These are phyloP conservation scores for Cladochytrium replicatum DNA, from an alignment of 192 early-diverging fungal genomes.

Conservation along the genomic window DNA sequence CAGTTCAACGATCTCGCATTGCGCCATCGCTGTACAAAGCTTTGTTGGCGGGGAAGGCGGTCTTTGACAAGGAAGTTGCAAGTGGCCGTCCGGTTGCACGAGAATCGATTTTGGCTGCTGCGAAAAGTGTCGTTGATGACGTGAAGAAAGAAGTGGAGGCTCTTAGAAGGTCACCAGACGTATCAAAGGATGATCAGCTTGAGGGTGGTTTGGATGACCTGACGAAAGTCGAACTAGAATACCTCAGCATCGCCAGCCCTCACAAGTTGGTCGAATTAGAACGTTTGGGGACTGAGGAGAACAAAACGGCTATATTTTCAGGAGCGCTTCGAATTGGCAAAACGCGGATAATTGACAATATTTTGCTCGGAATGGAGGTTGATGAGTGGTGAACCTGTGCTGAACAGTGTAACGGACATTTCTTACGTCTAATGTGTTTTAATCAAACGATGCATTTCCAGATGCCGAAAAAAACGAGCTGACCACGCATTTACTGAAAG, in stretches of 20 bases:
- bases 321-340: constrained; percentile 77
- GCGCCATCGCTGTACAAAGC: constrained; percentile 69
- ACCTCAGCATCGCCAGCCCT: constrained; percentile 70
- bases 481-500: too few species aligned
- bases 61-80: constrained; percentile 28
- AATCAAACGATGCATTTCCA: too few species aligned
- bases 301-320: constrained; percentile 64
- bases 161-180: too few species aligned
- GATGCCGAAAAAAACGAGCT: too few species aligned
- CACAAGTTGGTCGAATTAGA: constrained; percentile 53
- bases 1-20: constrained; percentile 52
- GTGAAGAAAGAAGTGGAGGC: constrained; percentile 24
- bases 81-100: constrained; percentile 14
- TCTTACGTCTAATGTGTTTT: too few species aligned
- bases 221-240: constrained; percentile 62
- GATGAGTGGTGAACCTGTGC: too few species aligned
- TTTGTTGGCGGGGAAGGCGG: constrained; percentile 39
- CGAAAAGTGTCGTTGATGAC: constrained; percentile 39
- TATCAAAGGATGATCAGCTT: too few species aligned
- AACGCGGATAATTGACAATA: constrained; percentile 90
- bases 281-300: constrained; percentile 28
- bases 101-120: constrained; percentile 33
- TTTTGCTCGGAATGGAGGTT: constrained; percentile 49
- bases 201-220: constrained; percentile 26
- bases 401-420: too few species aligned